Conservation (phyloP, 2,329 filamentous ascomycete genomes). For the Juglanconis sp. region DNA sequence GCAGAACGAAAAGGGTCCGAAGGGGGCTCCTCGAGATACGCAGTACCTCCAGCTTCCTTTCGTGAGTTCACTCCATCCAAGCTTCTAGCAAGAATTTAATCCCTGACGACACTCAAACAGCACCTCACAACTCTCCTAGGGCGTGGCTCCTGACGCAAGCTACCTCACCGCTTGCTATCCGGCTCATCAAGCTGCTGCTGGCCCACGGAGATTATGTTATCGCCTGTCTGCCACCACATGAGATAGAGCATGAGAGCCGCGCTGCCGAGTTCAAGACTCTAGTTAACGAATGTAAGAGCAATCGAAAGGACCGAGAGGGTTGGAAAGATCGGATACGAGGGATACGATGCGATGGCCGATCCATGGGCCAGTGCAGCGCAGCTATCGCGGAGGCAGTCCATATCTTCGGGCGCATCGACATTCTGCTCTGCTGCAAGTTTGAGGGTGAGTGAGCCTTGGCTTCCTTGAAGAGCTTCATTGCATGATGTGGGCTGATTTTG, state of each 20-base stretch:
- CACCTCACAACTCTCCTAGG: slow-evolving; percentile 70
- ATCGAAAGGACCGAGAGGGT: slow-evolving; percentile 63
- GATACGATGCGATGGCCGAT: slow-evolving; percentile 61
- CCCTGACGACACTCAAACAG: slow-evolving; percentile 36
- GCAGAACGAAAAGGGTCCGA: slow-evolving; percentile 45
- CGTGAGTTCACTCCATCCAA: slow-evolving; percentile 37
- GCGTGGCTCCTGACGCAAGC: slow-evolving; percentile 92
- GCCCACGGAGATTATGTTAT: slow-evolving; percentile 90
- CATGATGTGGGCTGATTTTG: not conserved
- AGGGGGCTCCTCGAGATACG: slow-evolving; percentile 40
- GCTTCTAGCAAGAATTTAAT: slow-evolving; percentile 14
- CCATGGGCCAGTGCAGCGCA: slow-evolving; percentile 72
- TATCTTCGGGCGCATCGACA: slow-evolving; percentile 83
- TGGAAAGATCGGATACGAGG: slow-evolving; percentile 76
- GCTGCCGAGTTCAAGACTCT: slow-evolving; percentile 78
- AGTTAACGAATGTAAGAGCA: slow-evolving; percentile 65
- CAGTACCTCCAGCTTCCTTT: slow-evolving; percentile 46
- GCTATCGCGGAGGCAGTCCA: slow-evolving; percentile 83
- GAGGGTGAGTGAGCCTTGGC: slow-evolving; percentile 56
- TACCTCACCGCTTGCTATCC: slow-evolving; percentile 79
- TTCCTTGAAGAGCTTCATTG: not conserved
- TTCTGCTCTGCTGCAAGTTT: slow-evolving; percentile 83
- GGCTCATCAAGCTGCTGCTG: slow-evolving; percentile 75
- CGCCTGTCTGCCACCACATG: slow-evolving; percentile 73
- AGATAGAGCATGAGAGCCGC: slow-evolving; percentile 73